Base-by-base conservation (phyloP, 208 protist genomes). In the Leishmania major region DNA sequence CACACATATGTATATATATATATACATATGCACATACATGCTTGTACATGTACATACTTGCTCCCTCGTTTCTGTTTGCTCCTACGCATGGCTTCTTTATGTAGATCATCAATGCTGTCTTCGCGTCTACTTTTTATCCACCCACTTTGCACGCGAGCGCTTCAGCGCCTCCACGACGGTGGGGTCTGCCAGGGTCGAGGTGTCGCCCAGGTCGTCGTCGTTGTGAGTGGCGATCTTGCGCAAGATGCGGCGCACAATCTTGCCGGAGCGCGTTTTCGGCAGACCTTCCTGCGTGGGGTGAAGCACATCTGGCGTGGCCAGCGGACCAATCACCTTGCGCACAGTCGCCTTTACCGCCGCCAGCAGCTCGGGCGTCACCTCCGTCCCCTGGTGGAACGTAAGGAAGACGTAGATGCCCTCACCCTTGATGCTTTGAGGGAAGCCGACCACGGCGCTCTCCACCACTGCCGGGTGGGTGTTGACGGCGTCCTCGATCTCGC, bases 191-290 rank as follows among this genome's bases (percentile, higher is more conserved):
- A 99, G 87, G 13, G 98, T 99, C 51, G 90, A 93, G 25, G 88
- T 89, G 84, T 99, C 98, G 22, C 98, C 98, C 0, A 99, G 82
- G 45, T 97, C 91, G 11, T 96, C 91, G 28, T 80, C 83, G 17
- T 88, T 66, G 31, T 86, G 83, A 25, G 87, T 78, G n/a, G 98
- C 98, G 67, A 99, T 98, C 90, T 99, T 99, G 40, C 98, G 93
- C 37, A 99, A 91, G n/a, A 99, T 96, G 62, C 99, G 93, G 40
- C 99, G 95, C 91, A 99, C 99, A 80, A 99, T 99, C 91, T 99
- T 99, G 77, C 99, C 99, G 11, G 93, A 98, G 64, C 99, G 96
- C 10, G 99, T 99, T 94, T 99, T 99, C 57, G 99, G 99, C 43
- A 99, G 92, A 1, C 94, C 92, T 31, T 72, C 84, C 55, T 94